Evolutionary conservation across 164 flowering plant species (phyloP).

Genomic region (Amborella trichopoda): DNA sequence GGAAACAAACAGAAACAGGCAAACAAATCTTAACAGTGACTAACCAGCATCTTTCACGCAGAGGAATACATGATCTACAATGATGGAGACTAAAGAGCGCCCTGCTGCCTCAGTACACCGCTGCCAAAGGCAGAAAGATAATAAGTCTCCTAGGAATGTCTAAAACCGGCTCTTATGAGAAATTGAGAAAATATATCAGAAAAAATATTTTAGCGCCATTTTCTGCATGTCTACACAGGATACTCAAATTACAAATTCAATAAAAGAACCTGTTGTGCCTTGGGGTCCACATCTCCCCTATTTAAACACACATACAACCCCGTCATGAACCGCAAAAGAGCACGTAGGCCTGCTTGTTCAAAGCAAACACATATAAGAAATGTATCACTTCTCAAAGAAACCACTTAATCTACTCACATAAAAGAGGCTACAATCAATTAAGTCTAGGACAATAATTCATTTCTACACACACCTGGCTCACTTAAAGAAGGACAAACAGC

Average conservation of each 20-base stretch:
- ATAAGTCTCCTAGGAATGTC: too few relatives aligned
- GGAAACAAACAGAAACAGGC: neutral
- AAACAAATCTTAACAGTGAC: slow-evolving; percentile 13
- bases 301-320: slow-evolving; percentile 87
- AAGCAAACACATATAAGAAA: neutral
- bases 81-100: slow-evolving; percentile 64
- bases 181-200: too few relatives aligned
- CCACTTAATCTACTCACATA: neutral
- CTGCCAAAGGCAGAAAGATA: too few relatives aligned
- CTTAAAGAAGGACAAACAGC: slow-evolving; percentile 92
- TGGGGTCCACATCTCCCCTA: slow-evolving; percentile 84
- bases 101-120: slow-evolving; percentile 86
- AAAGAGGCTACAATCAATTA: neutral
- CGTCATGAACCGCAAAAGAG: slow-evolving; percentile 91
- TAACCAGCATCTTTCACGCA: slow-evolving; percentile 89
- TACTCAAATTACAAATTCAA: too few relatives aligned
- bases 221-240: too few relatives aligned
- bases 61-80: slow-evolving; percentile 90
- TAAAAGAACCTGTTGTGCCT: slow-evolving; percentile 48
- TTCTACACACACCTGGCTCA: slow-evolving; percentile 60
- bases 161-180: too few relatives aligned
- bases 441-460: neutral
- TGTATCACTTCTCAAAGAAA: slow-evolving; percentile 1
- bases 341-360: slow-evolving; percentile 95
- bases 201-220: too few relatives aligned